Evolutionary conservation across 805 yeast genomes (phyloP), one percentile per base, ranked within the genome.

Genomic region (Metschnikowia henanensis): DNA sequence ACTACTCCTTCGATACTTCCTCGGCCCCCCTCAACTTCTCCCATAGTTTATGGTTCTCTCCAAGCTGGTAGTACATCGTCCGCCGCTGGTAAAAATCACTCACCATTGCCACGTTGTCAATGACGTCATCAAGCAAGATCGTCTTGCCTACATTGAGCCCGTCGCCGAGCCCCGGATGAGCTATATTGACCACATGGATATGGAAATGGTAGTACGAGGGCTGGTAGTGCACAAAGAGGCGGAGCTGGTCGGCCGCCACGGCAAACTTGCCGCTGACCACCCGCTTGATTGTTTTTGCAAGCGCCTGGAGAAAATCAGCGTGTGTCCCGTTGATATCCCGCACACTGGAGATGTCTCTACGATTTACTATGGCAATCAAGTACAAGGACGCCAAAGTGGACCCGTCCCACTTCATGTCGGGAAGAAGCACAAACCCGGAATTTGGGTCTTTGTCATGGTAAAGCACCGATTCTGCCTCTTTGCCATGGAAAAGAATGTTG

Each of bases 351-450:
- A 92, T 76, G 51, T 86, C 90, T 1, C 67, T 71, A 42, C 92
- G 70, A 49, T 77, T 77, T 3, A 84, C 91, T 46, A 92, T 83
- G 7, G 87, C 85, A 40, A 87, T 83, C 52, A 92, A 66, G 60
- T 94, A 90, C 43, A 94, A 66, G 3, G 92, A 64, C 20, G 81
- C 87, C 59, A 84, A 52, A 22, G 80, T 80, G 38, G 73, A 67
- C 3, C 86, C 82, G 60, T 92, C 97, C 99, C 99, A 94, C 61
- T 91, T 91, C 95, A 92, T 87, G 64, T 92, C 97, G 0, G 98
- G 98, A 32, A 91, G 70, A 35, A 94, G 65, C 5, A 90, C 80
- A 57, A 87, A 88, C 16, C 91, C 90, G 33, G 59, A 61, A 0
- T 56, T 51, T 17, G 78, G 77, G 23, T 80, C 77, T 31, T 64